Conservation (phyloP, 495 filamentous ascomycete species). For the Aspergillus haitiensis region DNA sequence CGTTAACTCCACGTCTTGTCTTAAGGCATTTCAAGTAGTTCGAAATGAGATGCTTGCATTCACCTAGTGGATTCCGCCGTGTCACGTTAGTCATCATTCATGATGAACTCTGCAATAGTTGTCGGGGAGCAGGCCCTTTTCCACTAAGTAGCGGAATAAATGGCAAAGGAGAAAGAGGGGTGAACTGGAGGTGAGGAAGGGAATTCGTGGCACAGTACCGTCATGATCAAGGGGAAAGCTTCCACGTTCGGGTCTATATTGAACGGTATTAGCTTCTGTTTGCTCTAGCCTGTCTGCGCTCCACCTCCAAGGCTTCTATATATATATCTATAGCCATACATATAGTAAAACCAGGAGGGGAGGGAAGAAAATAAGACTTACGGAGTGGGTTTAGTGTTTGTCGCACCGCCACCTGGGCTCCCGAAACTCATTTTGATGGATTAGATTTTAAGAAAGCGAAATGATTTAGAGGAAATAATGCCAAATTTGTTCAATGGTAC, state of each 20-base stretch:
- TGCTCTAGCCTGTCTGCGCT: too few relatives aligned
- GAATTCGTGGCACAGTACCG: slow-evolving; percentile 50
- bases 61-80: slow-evolving; percentile 76
- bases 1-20: slow-evolving; percentile 75
- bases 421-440: slow-evolving; percentile 61
- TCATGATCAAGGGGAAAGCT: slow-evolving; percentile 97
- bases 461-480: background rate
- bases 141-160: background rate
- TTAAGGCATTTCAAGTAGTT: slow-evolving; percentile 85
- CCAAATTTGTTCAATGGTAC: too few relatives aligned
- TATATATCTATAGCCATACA: background rate
- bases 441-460: background rate
- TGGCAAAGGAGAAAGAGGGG: background rate
- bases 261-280: background rate
- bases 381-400: slow-evolving; percentile 72
- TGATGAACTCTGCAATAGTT: background rate
- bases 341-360: background rate
- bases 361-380: slow-evolving; percentile 45
- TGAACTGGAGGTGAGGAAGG: background rate
- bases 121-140: too few relatives aligned
- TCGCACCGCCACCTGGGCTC: slow-evolving; percentile 69
- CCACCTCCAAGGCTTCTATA: too few relatives aligned
- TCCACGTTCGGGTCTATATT: slow-evolving; percentile 79
- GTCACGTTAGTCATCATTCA: slow-evolving; percentile 58
- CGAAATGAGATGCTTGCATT: slow-evolving; percentile 87